These are phyloP conservation scores for Chalciporus sp. DNA, from an alignment of 1,284 basidiomycete species.

Conservation along the genomic window DNA sequence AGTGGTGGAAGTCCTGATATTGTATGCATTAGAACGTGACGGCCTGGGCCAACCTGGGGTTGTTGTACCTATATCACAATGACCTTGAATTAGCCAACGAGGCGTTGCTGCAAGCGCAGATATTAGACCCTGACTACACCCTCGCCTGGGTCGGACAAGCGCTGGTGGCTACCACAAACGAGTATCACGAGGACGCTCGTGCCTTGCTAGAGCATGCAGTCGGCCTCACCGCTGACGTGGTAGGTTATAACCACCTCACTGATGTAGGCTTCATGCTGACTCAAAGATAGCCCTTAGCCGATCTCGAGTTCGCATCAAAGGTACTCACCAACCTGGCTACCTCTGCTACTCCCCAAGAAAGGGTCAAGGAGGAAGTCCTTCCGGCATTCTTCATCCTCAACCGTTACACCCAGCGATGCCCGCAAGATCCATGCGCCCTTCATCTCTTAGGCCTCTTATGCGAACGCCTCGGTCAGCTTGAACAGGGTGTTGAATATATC, in stretches of 20 bases:
- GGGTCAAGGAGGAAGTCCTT: slow-evolving; percentile 50
- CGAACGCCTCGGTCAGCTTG: slow-evolving; percentile 78
- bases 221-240: slow-evolving; percentile 68
- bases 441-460: slow-evolving; percentile 88
- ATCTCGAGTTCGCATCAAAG: slow-evolving; percentile 76
- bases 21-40: slow-evolving; percentile 58
- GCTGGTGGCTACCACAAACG: slow-evolving; percentile 73
- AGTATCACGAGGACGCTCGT: slow-evolving; percentile 63
- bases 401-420: slow-evolving; percentile 72
- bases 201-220: slow-evolving; percentile 85
- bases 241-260: slow-evolving; percentile 42
- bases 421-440: slow-evolving; percentile 73
- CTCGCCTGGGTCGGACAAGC: slow-evolving; percentile 95
- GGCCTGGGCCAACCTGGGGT: slow-evolving; percentile 89
- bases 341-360: slow-evolving; percentile 27
- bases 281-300: slow-evolving; percentile 70
- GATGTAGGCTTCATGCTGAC: slow-evolving; percentile 10
- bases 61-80: slow-evolving; percentile 84
- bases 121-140: slow-evolving; percentile 88
- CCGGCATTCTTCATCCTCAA: slow-evolving; percentile 83
- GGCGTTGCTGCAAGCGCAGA: slow-evolving; percentile 86
- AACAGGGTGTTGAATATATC: slow-evolving; percentile 62
- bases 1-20: slow-evolving; percentile 8
- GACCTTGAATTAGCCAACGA: slow-evolving; percentile 88
- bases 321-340: slow-evolving; percentile 54